These are phyloP conservation scores for Taiozyma sp. DNA, from an alignment of 1,139 yeast species.

Conservation along the genomic window DNA sequence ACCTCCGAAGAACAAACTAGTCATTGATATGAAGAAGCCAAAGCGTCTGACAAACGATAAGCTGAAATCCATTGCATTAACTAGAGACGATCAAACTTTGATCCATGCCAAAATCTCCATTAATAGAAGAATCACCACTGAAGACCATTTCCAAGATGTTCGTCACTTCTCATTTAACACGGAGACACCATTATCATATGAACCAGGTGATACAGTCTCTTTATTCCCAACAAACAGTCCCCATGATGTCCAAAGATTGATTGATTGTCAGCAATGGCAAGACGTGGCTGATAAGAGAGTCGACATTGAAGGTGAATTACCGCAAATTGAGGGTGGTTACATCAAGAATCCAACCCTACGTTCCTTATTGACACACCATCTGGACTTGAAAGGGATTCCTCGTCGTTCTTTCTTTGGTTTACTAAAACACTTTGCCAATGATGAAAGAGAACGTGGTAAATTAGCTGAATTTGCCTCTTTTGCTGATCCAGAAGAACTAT, in stretches of 20 bases:
- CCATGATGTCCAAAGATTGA: conserved; percentile 56
- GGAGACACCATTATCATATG: conserved; percentile 32
- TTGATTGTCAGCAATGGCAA: conserved; percentile 73
- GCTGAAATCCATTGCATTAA: conserved; percentile 23
- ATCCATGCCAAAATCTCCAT: conserved; percentile 38
- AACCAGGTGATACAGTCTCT: conserved; percentile 80
- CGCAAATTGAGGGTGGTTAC: conserved; percentile 52
- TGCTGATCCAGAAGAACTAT: conserved; percentile 72
- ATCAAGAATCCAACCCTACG: conserved; percentile 60
- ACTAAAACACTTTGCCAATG: conserved; percentile 69
- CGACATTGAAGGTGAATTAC: conserved; percentile 25
- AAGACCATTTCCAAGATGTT: conserved; percentile 88
- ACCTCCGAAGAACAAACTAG: conserved; percentile 37
- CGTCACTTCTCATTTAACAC: conserved; percentile 50
- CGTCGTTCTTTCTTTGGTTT: conserved; percentile 72
- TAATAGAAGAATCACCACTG: conserved; percentile 60
- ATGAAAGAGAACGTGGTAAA: conserved; percentile 68
- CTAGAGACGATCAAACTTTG: conserved; percentile 23
- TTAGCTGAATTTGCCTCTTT: conserved; percentile 70
- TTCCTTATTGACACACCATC: conserved; percentile 67
- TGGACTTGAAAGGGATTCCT: conserved; percentile 82
- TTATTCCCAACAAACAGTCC: conserved; percentile 72
- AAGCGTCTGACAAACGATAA: conserved; percentile 25
- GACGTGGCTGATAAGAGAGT: conserved; percentile 55
- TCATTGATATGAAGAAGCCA: conserved; percentile 25